Conservation (phyloP, 176 grass and related monocot species). For the Oryza coarctata region DNA sequence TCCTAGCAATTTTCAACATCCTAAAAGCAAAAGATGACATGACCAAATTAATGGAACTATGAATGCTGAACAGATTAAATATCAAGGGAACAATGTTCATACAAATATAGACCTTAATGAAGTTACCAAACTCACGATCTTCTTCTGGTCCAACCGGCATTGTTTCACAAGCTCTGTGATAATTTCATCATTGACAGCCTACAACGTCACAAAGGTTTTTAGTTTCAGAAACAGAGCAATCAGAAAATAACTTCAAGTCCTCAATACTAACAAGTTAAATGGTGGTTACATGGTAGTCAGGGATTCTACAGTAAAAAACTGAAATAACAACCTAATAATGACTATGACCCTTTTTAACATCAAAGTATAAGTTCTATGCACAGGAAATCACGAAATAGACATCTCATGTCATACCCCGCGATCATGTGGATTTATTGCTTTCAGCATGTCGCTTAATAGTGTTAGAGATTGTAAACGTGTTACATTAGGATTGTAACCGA, state of each 20-base stretch:
- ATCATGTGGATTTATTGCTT: slow-evolving; percentile 70
- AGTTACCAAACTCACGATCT: slow-evolving; percentile 56
- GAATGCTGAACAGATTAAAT: neutral
- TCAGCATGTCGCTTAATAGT: slow-evolving; percentile 82
- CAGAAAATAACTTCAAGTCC: neutral
- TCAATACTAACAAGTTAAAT: neutral
- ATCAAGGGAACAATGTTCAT: slow-evolving; percentile 23
- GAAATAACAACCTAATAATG: neutral
- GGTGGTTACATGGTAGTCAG: neutral
- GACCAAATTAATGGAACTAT: neutral
- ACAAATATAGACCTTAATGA: slow-evolving; percentile 53
- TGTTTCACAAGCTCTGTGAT: slow-evolving; percentile 73
- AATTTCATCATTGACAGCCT: slow-evolving; percentile 85
- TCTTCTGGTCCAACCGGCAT: slow-evolving; percentile 68
- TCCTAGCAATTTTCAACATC: neutral
- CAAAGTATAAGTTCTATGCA: neutral
- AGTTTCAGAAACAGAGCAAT: neutral
- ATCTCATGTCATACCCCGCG: slow-evolving; percentile 45
- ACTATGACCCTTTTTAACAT: slow-evolving; percentile 4
- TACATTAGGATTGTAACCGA: too few relatives aligned
- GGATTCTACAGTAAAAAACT: neutral
- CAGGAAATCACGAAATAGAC: neutral
- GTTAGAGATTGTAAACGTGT: too few relatives aligned
- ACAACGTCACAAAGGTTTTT: neutral
- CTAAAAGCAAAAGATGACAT: neutral